Conservation (phyloP, 306 rosid genomes). For the Vigna trinervia region DNA sequence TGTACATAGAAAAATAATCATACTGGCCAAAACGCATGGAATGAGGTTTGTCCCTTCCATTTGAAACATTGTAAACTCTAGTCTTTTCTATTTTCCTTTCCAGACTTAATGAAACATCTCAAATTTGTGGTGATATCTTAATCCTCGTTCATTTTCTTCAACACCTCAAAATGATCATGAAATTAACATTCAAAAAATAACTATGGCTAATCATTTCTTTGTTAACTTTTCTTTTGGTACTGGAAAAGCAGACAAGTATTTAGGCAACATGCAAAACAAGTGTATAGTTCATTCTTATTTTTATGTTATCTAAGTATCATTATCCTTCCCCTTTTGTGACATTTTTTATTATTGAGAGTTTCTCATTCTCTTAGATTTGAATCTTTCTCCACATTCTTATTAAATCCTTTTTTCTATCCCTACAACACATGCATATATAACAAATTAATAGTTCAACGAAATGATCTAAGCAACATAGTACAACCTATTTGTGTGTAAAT, state of each 20-base stretch:
- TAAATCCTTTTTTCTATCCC: neutral
- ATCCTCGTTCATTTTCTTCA: conserved; percentile 27
- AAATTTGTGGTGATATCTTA: neutral
- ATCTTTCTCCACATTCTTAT: conserved; percentile 1
- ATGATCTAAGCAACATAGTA: conserved; percentile 18
- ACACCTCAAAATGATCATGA: conserved; percentile 17
- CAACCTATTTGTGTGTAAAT: too few relatives aligned
- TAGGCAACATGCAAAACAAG: neutral
- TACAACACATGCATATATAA: neutral
- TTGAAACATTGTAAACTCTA: conserved; percentile 17
- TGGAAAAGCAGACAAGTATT: conserved; percentile 16
- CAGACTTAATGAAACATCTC: conserved; percentile 1
- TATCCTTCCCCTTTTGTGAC: neutral
- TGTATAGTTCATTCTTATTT: neutral
- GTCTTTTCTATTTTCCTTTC: neutral
- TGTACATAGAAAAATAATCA: neutral
- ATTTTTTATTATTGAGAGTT: neutral
- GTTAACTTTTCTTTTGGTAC: neutral
- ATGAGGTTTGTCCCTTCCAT: conserved; percentile 16
- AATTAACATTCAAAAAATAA: conserved; percentile 33
- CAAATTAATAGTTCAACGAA: conserved; percentile 21
- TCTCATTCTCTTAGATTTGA: neutral
- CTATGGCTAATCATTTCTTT: neutral
- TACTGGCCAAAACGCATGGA: neutral
- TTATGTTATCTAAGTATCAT: neutral